Evolutionary conservation across 805 yeast species (phyloP), one percentile per base, ranked within the genome.

Genomic region (Ogataea kodamae): DNA sequence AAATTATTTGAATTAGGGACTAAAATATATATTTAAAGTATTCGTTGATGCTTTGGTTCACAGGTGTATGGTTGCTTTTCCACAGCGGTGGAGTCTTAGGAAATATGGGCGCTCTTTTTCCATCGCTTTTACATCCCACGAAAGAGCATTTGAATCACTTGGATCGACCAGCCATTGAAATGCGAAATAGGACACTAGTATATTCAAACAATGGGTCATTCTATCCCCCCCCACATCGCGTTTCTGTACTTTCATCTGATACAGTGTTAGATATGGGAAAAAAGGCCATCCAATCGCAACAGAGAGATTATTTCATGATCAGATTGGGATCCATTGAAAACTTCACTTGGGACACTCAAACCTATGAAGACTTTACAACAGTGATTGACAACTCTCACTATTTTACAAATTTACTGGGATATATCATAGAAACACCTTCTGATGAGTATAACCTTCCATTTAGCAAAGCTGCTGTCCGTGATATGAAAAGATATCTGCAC

Each of bases 381-480:
- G 90, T 86, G 14, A 76, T 88, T 31, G 95, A 88, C 59, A 64
- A 73, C 38, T 70, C 86, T 59, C 71, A 76, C 35, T 66, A 69
- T 49, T 82, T 81, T 64, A 54, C 76, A 20, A 86, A 85, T 61
- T 70, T 85, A n/a, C 66, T 89, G 47, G 97, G 96, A 1, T 86
- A 81, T 69, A 84, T 86, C 58, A 95, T 95, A 16, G 95, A 95
- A 28, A 84, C 85, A 58, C 94, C 86, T 66, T 92, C 83, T 27
- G 74, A 83, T 32, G 66, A 94, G 6, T 81, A 81, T 59, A 83
- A 81, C 52, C 64, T 64, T 33, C 70, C 96, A 4, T 86, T 76
- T 58, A 89, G 87, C 34, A 89, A 88, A 68, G 94, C 96, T 6
- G 92, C 95, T 6, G 70, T 88, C 37, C 77, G 96, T 58, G 97